Evolutionary conservation across 139 green algal genomes (phyloP).

Genomic region (Chlamydomonas incerta): DNA sequence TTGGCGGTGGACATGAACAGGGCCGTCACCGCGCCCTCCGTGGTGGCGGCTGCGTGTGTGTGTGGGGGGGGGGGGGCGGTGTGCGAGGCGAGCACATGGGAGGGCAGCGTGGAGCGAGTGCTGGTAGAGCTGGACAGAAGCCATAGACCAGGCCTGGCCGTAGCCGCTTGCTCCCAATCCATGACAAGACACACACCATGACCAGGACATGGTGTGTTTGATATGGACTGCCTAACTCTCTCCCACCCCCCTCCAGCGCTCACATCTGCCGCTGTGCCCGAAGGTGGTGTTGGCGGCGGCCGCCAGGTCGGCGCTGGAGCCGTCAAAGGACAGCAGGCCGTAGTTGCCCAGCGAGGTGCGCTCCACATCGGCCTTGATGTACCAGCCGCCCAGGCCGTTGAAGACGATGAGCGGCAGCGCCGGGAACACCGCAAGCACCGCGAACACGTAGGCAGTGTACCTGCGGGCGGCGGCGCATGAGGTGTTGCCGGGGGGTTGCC

Average conservation of each 20-base stretch:
- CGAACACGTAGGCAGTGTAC: slow-evolving; percentile 36
- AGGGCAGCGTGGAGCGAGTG: not conserved
- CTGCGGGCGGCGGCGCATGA: too few relatives aligned
- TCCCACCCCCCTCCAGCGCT: not conserved
- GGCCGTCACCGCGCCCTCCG: slow-evolving; percentile 15
- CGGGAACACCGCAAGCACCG: slow-evolving; percentile 21
- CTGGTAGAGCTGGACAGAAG: not conserved
- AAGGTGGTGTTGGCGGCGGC: not conserved
- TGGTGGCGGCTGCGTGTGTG: not conserved
- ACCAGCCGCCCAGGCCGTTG: slow-evolving; percentile 29
- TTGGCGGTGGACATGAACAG: slow-evolving; percentile 15
- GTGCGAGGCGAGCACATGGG: not conserved
- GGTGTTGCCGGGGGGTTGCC: too few relatives aligned
- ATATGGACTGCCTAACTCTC: too few relatives aligned
- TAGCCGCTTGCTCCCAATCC: too few relatives aligned
- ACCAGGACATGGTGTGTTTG: too few relatives aligned
- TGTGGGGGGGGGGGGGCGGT: not conserved
- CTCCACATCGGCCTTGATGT: slow-evolving; percentile 11
- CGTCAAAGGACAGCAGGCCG: slow-evolving; percentile 13
- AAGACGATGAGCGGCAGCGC: slow-evolving; percentile 14
- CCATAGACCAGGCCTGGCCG: too few relatives aligned
- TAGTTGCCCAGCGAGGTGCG: slow-evolving; percentile 39
- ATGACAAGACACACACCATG: too few relatives aligned
- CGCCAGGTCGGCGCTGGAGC: not conserved
- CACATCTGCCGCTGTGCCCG: not conserved